phyloP scores from a whole-genome alignment of 2,329 filamentous ascomycete species.

The Plectosphaerella sp. region DNA sequence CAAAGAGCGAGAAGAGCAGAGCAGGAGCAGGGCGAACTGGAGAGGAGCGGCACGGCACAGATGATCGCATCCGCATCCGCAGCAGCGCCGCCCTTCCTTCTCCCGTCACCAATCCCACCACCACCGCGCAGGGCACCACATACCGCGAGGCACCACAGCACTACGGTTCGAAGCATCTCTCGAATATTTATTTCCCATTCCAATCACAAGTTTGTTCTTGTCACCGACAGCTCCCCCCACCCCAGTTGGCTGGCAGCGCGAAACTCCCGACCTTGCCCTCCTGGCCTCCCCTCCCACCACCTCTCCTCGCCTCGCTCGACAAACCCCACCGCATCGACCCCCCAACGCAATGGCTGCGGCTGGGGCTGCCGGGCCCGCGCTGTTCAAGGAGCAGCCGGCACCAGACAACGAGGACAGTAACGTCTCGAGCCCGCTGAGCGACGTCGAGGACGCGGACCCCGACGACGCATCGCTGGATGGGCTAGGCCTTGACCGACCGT shows the following conservation, averaged over 20 bases:
- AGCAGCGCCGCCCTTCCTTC: slow-evolving; percentile 14
- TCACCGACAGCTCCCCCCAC: neutral
- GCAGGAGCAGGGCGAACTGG: slow-evolving; percentile 3
- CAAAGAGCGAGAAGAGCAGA: slow-evolving; percentile 7
- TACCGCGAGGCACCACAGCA: neutral
- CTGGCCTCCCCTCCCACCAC: slow-evolving; percentile 3
- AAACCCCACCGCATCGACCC: slow-evolving; percentile 1
- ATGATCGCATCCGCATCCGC: slow-evolving; percentile 14
- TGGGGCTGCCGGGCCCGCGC: slow-evolving; percentile 43
- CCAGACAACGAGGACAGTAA: slow-evolving; percentile 60
- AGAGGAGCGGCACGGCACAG: neutral
- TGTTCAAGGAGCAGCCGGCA: slow-evolving; percentile 39
- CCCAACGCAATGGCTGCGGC: slow-evolving; percentile 44
- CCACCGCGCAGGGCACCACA: neutral
- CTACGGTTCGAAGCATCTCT: neutral
- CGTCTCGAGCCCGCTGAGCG: slow-evolving; percentile 86
- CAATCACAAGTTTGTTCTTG: neutral
- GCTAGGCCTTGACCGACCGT: slow-evolving; percentile 37
- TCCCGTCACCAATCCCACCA: slow-evolving; percentile 1
- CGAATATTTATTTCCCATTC: neutral
- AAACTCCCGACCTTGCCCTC: neutral
- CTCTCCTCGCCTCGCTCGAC: slow-evolving; percentile 1
- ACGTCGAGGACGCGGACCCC: slow-evolving; percentile 76
- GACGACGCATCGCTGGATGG: slow-evolving; percentile 66
- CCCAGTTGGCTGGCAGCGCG: neutral